Percentiles rank a stretch among this genome's conserved stretches.
phyloP scores from a whole-genome alignment of 2,329 filamentous ascomycete genomes.

The Aspergillus thermomutatus region DNA sequence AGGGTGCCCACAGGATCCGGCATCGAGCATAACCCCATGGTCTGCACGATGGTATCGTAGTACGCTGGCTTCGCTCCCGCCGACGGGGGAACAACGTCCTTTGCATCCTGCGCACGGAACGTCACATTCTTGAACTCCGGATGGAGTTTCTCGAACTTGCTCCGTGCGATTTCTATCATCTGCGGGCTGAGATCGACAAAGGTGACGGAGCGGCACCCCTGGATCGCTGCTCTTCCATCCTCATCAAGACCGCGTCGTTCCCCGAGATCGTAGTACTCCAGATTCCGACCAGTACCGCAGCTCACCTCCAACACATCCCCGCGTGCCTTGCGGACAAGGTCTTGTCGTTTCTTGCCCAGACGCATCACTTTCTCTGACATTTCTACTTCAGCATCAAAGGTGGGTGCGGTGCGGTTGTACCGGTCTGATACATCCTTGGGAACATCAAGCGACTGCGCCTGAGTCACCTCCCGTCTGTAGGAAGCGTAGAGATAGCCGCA shows the following conservation, averaged over 20 bases:
- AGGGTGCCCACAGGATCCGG: constrained; percentile 41
- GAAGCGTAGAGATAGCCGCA: constrained; percentile 42
- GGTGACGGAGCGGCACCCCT: constrained; percentile 41
- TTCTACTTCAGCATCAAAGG: constrained; percentile 47
- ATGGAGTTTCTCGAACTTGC: constrained; percentile 40
- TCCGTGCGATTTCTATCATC: constrained; percentile 46
- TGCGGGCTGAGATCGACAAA: constrained; percentile 48
- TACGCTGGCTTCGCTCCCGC: constrained; percentile 12
- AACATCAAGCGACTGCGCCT: constrained; percentile 29
- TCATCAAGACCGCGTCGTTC: constrained; percentile 30
- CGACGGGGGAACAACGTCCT: constrained; percentile 21
- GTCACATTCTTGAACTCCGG: constrained; percentile 29
- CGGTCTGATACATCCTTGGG: constrained; percentile 45
- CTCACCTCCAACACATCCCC: constrained; percentile 50
- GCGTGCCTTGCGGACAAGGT: constrained; percentile 40
- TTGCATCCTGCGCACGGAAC: constrained; percentile 38
- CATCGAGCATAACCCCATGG: constrained; percentile 51
- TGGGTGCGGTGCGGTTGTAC: constrained; percentile 42
- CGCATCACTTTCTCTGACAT: constrained; percentile 43
- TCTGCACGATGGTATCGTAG: constrained; percentile 49
- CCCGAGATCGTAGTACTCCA: constrained; percentile 44
- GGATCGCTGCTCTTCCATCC: constrained; percentile 26
- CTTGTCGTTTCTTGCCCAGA: constrained; percentile 38
- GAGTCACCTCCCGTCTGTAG: constrained; percentile 36
- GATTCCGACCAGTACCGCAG: constrained; percentile 49